A percentile compares a stretch with the other conserved stretches of the same genome.
phyloP scores from a whole-genome alignment of 805 yeast genomes.

The Pichia gijzeniarum region DNA sequence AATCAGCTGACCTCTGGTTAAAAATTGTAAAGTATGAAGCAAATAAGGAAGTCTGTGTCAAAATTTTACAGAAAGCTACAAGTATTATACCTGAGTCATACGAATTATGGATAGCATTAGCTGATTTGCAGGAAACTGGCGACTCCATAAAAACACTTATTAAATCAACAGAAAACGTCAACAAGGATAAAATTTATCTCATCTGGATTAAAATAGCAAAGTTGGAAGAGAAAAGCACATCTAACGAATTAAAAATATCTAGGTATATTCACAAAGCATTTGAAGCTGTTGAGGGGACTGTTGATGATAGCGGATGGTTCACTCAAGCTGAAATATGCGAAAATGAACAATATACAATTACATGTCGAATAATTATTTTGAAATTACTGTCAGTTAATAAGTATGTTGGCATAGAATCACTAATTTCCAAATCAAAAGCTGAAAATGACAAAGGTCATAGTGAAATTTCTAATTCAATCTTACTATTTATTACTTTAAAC shows the following conservation, averaged over 20 bases:
- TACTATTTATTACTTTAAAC: conserved; percentile 38
- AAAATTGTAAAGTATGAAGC: conserved; percentile 54
- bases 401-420: not conserved
- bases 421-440: conserved; percentile 28
- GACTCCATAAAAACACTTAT: conserved; percentile 52
- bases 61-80: conserved; percentile 57
- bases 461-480: conserved; percentile 42
- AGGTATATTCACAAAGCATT: conserved; percentile 45
- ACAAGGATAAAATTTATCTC: conserved; percentile 34
- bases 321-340: conserved; percentile 50
- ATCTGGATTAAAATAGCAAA: conserved; percentile 70
- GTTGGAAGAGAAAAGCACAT: conserved; percentile 51
- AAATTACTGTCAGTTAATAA: conserved; percentile 14
- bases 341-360: conserved; percentile 34
- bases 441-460: conserved; percentile 19
- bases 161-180: conserved; percentile 49
- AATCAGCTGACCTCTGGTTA: conserved; percentile 60
- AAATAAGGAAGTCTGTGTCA: conserved; percentile 40
- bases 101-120: conserved; percentile 57
- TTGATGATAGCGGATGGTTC: conserved; percentile 46
- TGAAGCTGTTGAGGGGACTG: conserved; percentile 24
- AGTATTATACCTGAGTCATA: conserved; percentile 61
- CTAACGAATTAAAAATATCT: conserved; percentile 38
- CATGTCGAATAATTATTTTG: conserved; percentile 50
- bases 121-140: conserved; percentile 37